These are phyloP conservation scores for Aureobasidium melanogenum DNA, from an alignment of 2,329 filamentous ascomycete genomes.

Conservation along the genomic window DNA sequence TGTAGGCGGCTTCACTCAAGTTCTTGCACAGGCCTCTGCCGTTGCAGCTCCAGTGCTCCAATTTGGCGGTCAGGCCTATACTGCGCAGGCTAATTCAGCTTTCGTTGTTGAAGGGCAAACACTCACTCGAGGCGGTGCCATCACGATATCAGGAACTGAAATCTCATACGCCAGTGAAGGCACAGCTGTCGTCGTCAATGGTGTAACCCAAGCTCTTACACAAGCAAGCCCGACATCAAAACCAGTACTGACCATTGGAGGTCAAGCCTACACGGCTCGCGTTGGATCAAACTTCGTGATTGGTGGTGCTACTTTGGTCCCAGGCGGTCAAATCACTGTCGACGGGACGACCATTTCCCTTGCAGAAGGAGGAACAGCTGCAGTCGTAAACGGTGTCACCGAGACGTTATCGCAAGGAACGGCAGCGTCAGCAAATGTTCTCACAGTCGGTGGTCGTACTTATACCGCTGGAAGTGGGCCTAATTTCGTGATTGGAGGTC, in stretches of 20 bases:
- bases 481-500: conserved; percentile 19
- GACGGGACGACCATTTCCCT: conserved; percentile 18
- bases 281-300: conserved; percentile 25
- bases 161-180: conserved; percentile 19
- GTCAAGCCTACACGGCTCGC: conserved; percentile 22
- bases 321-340: conserved; percentile 18
- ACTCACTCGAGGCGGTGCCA: conserved; percentile 18
- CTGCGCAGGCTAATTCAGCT: conserved; percentile 23
- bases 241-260: conserved; percentile 16
- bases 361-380: neutral
- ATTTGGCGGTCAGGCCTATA: conserved; percentile 22
- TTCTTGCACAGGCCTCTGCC: conserved; percentile 10
- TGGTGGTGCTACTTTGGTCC: conserved; percentile 16
- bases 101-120: conserved; percentile 20
- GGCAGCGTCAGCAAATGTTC: conserved; percentile 19
- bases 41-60: neutral
- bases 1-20: conserved; percentile 19
- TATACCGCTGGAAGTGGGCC: conserved; percentile 10
- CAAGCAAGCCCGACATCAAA: conserved; percentile 13
- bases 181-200: conserved; percentile 20
- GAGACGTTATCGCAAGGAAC: conserved; percentile 10
- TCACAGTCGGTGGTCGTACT: conserved; percentile 19
- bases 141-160: conserved; percentile 18
- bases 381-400: conserved; percentile 29
- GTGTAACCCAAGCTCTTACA: conserved; percentile 15